Conservation (phyloP, 768 basidiomycete species). For the Nevesoporus exiguus region DNA sequence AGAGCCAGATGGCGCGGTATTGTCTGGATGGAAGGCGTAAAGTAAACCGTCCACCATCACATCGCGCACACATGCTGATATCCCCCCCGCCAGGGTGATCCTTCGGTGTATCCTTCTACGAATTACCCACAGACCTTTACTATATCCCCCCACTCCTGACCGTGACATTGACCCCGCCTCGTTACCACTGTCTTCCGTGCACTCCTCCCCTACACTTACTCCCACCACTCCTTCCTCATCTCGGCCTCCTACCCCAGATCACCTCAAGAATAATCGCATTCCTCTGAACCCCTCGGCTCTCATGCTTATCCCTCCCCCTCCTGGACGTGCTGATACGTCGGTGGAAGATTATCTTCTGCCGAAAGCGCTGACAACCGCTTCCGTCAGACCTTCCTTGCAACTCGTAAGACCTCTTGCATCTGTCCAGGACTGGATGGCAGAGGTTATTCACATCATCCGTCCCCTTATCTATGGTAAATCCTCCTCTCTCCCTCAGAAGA, state of each 20-base stretch:
- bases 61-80: constrained; percentile 2
- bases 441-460: constrained; percentile 65
- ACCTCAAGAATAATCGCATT: constrained; percentile 74
- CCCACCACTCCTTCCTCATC: constrained; percentile 57
- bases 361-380: constrained; percentile 70
- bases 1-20: constrained; percentile 73
- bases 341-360: constrained; percentile 82
- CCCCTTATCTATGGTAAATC: constrained; percentile 73
- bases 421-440: constrained; percentile 72
- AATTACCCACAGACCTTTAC: constrained; percentile 71
- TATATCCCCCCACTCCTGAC: constrained; percentile 80
- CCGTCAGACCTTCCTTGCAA: constrained; percentile 67
- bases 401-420: constrained; percentile 60
- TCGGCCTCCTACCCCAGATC: constrained; percentile 65
- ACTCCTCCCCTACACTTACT: constrained; percentile 58
- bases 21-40: constrained; percentile 74
- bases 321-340: constrained; percentile 48
- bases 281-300: constrained; percentile 64
- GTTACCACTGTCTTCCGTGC: constrained; percentile 50
- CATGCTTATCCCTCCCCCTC: constrained; percentile 48
- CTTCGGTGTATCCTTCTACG: constrained; percentile 72
- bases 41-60: constrained; percentile 49
- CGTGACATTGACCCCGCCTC: constrained; percentile 80
- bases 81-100: constrained; percentile 49
- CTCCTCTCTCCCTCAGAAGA: constrained; percentile 11